Conservation (phyloP, 176 grass and related monocot species). For the Aegilops speltoides region DNA sequence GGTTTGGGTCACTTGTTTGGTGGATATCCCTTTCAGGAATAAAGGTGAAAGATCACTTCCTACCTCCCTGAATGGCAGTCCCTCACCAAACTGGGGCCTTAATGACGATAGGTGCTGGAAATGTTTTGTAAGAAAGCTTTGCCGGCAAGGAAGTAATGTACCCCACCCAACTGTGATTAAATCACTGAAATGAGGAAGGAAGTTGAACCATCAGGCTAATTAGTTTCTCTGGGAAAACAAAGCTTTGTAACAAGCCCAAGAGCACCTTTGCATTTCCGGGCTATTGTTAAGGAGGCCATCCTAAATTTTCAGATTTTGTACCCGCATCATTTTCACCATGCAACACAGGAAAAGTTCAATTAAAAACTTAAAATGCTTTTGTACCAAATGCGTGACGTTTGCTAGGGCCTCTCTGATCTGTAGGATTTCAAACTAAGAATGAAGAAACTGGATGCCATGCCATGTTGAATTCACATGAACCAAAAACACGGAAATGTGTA, state of each 20-base stretch:
- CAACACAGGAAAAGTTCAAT: background rate
- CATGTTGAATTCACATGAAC: background rate
- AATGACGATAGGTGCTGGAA: background rate
- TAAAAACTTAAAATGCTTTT: background rate
- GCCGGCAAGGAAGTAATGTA: background rate
- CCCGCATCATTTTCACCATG: background rate
- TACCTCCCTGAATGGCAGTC: background rate
- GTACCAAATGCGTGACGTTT: background rate
- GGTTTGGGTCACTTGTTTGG: background rate
- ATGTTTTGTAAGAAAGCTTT: background rate
- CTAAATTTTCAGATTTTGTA: background rate
- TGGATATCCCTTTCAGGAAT: slow-evolving; percentile 27
- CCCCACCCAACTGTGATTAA: too few species aligned
- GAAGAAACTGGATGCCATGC: background rate
- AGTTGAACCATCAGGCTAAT: background rate
- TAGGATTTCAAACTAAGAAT: background rate
- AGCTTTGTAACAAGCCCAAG: background rate
- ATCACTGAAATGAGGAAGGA: background rate
- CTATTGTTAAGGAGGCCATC: background rate
- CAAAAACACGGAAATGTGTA: background rate
- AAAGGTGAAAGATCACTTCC: background rate
- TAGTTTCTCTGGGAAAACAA: background rate
- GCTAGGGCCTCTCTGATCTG: background rate
- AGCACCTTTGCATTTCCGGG: too few species aligned
- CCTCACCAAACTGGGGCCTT: background rate